Conservation (phyloP, 2,329 filamentous ascomycete genomes). For the Neonectria hederae region DNA sequence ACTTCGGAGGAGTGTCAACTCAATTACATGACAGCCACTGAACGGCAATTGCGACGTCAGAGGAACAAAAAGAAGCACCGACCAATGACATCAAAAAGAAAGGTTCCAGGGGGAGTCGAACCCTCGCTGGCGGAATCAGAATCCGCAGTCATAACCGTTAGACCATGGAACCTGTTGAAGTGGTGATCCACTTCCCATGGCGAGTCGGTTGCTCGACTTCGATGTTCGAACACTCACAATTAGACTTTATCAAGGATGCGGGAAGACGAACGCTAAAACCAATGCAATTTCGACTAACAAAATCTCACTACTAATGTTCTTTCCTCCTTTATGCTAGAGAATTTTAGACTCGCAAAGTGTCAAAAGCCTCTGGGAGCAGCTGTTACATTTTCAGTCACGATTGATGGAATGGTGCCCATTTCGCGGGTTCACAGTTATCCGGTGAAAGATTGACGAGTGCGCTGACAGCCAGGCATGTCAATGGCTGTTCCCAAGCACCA, state of each 20-base stretch:
- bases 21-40: background rate
- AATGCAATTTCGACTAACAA: too few species aligned
- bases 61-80: background rate
- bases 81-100: constrained; percentile 10
- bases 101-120: constrained; percentile 42
- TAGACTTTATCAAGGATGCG: background rate
- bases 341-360: background rate
- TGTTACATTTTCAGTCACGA: too few species aligned
- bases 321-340: background rate
- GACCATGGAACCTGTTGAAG: constrained; percentile 30
- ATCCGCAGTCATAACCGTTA: constrained; percentile 43
- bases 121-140: constrained; percentile 43
- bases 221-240: background rate
- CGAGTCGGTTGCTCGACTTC: background rate
- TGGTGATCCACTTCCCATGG: constrained; percentile 15
- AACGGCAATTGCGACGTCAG: background rate
- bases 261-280: background rate
- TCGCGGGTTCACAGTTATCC: background rate
- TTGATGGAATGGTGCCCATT: background rate
- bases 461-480: background rate
- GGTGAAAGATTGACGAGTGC: background rate
- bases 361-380: too few species aligned
- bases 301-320: background rate
- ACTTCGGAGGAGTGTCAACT: background rate
- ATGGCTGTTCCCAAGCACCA: background rate